Conservation (phyloP, 2,329 filamentous ascomycete species). For the Cyphellophora europaea region DNA sequence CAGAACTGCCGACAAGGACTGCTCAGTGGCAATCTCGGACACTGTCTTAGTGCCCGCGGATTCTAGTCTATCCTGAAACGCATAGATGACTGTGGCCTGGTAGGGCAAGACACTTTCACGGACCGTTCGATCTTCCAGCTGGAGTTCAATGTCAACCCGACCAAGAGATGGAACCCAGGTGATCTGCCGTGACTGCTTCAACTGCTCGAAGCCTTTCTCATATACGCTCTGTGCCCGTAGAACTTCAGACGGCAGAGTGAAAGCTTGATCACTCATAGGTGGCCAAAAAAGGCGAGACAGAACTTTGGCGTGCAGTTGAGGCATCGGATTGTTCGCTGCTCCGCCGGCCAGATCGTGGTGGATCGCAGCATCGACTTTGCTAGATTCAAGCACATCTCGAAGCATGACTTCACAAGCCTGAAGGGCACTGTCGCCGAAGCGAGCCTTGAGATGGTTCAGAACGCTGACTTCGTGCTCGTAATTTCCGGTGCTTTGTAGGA, state of each 20-base stretch:
- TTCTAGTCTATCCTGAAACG: slow-evolving; percentile 53
- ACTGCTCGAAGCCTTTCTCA: slow-evolving; percentile 62
- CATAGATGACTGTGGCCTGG: slow-evolving; percentile 79
- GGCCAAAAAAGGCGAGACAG: slow-evolving; percentile 94
- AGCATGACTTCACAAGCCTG: slow-evolving; percentile 98
- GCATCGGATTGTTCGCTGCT: slow-evolving; percentile 7
- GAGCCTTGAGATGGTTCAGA: slow-evolving; percentile 74
- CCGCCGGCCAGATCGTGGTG: slow-evolving; percentile 33
- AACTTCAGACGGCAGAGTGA: slow-evolving; percentile 36
- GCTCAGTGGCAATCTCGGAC: slow-evolving; percentile 35
- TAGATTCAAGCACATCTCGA: slow-evolving; percentile 79
- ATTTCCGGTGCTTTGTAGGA: slow-evolving; percentile 52
- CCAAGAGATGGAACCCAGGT: slow-evolving; percentile 81
- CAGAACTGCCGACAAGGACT: slow-evolving; percentile 47
- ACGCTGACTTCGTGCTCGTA: slow-evolving; percentile 77
- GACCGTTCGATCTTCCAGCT: slow-evolving; percentile 70
- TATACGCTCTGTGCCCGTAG: slow-evolving; percentile 58
- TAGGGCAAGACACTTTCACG: slow-evolving; percentile 63
- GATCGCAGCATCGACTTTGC: slow-evolving; percentile 60
- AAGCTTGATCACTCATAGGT: slow-evolving; percentile 50
- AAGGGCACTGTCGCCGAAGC: slow-evolving; percentile 75
- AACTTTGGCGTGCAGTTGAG: slow-evolving; percentile 67
- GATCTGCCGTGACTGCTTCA: slow-evolving; percentile 77
- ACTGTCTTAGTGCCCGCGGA: slow-evolving; percentile 28
- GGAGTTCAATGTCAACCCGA: slow-evolving; percentile 68